Conservation (phyloP, 768 basidiomycete genomes). For the Fomitopsis serialis region DNA sequence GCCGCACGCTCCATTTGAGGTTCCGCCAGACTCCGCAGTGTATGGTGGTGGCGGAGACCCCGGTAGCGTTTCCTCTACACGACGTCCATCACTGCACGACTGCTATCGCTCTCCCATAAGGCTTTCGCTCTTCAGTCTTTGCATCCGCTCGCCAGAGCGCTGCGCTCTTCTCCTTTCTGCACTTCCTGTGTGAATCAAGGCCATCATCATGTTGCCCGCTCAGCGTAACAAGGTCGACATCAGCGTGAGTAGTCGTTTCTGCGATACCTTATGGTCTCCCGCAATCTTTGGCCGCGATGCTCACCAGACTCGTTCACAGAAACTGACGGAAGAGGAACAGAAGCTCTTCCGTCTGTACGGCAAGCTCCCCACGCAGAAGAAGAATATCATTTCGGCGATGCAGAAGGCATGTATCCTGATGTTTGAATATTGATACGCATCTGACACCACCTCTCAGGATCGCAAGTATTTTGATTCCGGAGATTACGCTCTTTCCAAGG, state of each 20-base stretch:
- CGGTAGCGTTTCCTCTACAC: constrained; percentile 1
- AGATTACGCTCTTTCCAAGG: constrained; percentile 96
- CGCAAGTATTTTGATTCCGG: constrained; percentile 99
- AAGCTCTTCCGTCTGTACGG: constrained; percentile 94
- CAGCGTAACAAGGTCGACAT: constrained; percentile 92
- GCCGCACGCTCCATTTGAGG: background rate
- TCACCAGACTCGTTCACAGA: constrained; percentile 35
- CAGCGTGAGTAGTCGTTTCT: constrained; percentile 53
- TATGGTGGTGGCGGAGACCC: background rate
- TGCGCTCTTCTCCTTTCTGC: constrained; percentile 7
- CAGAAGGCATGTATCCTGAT: constrained; percentile 62
- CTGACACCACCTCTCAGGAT: constrained; percentile 50
- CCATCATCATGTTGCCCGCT: constrained; percentile 57
- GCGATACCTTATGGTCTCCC: background rate
- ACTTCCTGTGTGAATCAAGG: constrained; percentile 11
- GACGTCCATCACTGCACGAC: constrained; percentile 5
- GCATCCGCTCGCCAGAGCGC: constrained; percentile 10
- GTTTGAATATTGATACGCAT: background rate
- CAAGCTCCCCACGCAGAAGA: constrained; percentile 91
- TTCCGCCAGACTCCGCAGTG: constrained; percentile 9
- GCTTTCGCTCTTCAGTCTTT: constrained; percentile 1
- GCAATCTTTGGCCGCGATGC: background rate
- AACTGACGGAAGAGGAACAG: constrained; percentile 84
- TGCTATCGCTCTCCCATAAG: constrained; percentile 9
- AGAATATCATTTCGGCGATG: constrained; percentile 91